Evolutionary conservation across 768 basidiomycete genomes (phyloP), one percentile per base, ranked within the genome.

Genomic region (Boletus rex-veris): DNA sequence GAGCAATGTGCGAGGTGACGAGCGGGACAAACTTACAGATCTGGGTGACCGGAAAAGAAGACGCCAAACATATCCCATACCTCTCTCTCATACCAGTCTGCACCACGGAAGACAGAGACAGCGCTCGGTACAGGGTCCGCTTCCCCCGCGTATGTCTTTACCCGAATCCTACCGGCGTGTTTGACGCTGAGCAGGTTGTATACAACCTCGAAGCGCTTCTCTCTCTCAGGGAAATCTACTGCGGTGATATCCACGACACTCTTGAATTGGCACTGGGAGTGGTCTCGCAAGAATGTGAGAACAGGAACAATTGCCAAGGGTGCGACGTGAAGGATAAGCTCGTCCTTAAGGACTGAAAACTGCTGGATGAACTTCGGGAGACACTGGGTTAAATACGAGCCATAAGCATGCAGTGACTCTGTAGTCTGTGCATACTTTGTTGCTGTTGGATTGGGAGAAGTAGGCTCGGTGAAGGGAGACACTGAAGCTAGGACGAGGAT

Each of bases 41-140:
- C 97, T 19, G 97, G 97, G 73, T 99, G 97, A 45, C 85, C 88
- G 57, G 84, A 84, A 79, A 99, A 99, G 79, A 93, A 97, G 44
- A 99, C 89, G 42, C 97, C 97, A 67, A 78, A 99, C 72, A 99
- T 80, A 75, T 99, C 97, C 95, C 96, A 99, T 28, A 90, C 86
- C 73, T 99, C 97, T 54, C 97, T 81, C 73, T 99, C 97, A 70
- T 97, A 98, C 97, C 97, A 99, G 66, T 99, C 92, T 7, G 97
- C 96, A 55, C 96, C 93, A 46, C 84, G 80, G 77, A 89, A 99
- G 24, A 98, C 55, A 12, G 82, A 80, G 4, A 82, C 77, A 26
- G 80, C 84, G 62, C 89, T 94, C 1, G 96, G 97, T 3, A 98
- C 90, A 35, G 89, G 83, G 62, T 94, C 88, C 11, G 87, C 86